Evolutionary conservation across 768 basidiomycete genomes (phyloP).

Genomic region (Lentinula sp.): DNA sequence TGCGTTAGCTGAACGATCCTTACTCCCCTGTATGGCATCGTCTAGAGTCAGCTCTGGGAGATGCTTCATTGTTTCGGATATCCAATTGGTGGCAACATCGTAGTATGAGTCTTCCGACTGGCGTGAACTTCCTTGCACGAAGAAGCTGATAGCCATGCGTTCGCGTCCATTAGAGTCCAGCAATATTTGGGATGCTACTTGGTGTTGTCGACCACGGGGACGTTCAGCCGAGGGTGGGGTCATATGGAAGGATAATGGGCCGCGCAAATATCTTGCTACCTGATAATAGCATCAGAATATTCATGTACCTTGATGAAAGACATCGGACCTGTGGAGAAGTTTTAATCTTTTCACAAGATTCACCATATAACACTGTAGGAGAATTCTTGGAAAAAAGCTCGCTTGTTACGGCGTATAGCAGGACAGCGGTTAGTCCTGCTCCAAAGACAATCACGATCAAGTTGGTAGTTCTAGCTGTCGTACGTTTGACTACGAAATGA

Average conservation of each 20-base stretch:
- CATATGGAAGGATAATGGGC: constrained; percentile 72
- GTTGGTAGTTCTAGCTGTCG: constrained; percentile 44
- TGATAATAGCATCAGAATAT: constrained; percentile 21
- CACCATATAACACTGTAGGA: constrained; percentile 72
- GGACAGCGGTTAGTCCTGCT: constrained; percentile 72
- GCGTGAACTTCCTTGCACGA: constrained; percentile 50
- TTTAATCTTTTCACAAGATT: constrained; percentile 49
- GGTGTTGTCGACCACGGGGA: constrained; percentile 78
- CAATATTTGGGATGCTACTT: constrained; percentile 73
- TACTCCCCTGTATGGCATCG: constrained; percentile 42
- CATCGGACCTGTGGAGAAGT: constrained; percentile 36
- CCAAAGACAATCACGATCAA: constrained; percentile 61
- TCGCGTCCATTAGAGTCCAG: constrained; percentile 70
- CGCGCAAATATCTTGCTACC: constrained; percentile 66
- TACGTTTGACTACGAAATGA: constrained; percentile 34
- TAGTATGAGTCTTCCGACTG: constrained; percentile 32
- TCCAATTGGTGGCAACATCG: constrained; percentile 37
- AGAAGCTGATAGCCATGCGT: constrained; percentile 83
- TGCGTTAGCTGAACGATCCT: constrained; percentile 30
- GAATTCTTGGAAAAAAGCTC: constrained; percentile 88
- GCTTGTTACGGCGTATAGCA: constrained; percentile 74
- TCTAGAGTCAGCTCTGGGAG: constrained; percentile 52
- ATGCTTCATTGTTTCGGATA: constrained; percentile 27
- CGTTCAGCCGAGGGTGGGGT: constrained; percentile 71
- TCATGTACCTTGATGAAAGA: background rate